Conservation (phyloP, 2,329 filamentous ascomycete genomes). For the Fusarium irregulare region DNA sequence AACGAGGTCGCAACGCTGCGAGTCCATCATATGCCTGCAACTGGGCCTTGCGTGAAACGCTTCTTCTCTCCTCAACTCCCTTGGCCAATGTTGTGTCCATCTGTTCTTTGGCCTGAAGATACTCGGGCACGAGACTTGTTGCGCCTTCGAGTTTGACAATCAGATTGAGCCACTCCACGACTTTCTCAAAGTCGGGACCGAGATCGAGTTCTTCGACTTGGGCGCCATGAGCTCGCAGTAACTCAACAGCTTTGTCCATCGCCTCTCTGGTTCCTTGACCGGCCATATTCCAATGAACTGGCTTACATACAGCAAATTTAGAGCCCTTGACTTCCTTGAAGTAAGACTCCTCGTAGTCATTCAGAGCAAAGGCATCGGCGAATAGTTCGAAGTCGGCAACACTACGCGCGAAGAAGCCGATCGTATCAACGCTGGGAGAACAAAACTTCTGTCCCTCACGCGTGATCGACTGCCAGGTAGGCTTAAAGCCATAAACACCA, state of each 20-base stretch:
- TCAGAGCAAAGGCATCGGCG: conserved; percentile 63
- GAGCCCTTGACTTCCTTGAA: conserved; percentile 57
- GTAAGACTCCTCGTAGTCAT: conserved; percentile 58
- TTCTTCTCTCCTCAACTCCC: conserved; percentile 62
- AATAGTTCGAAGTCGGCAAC: conserved; percentile 69
- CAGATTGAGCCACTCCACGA: conserved; percentile 64
- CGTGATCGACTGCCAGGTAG: conserved; percentile 72
- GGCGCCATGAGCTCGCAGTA: conserved; percentile 62
- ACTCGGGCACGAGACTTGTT: conserved; percentile 65
- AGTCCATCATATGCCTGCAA: conserved; percentile 65
- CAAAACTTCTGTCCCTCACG: conserved; percentile 71
- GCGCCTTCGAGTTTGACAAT: conserved; percentile 65
- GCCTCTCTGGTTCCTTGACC: conserved; percentile 58
- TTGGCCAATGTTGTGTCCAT: conserved; percentile 58
- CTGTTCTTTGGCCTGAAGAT: conserved; percentile 59
- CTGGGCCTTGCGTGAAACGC: conserved; percentile 59
- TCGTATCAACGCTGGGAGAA: conserved; percentile 69
- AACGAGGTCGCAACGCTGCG: conserved; percentile 63
- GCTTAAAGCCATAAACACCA: conserved; percentile 73
- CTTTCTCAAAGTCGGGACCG: conserved; percentile 59
- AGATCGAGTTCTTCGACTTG: conserved; percentile 67
- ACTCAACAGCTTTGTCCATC: conserved; percentile 52
- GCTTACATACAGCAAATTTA: conserved; percentile 66
- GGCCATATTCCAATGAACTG: conserved; percentile 62
- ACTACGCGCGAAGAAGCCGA: conserved; percentile 69